Conservation (phyloP, 2,329 filamentous ascomycete species). For the Cladosporium sphaerospermum region DNA sequence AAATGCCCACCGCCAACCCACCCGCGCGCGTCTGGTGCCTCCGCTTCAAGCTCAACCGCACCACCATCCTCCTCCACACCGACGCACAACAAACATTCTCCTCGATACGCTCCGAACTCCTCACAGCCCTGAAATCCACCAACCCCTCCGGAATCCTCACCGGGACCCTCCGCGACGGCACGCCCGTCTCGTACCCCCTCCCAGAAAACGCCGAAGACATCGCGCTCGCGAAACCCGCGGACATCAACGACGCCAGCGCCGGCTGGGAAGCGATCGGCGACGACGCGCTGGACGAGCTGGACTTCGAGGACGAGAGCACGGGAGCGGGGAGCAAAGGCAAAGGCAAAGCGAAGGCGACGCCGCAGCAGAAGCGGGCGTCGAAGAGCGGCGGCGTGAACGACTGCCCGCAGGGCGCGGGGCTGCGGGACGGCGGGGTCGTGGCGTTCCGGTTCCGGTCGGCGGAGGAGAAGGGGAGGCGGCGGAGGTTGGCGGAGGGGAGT, state of each 20-base stretch:
- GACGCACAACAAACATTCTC: constrained; percentile 37
- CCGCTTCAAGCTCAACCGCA: constrained; percentile 42
- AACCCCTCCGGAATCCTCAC: constrained; percentile 31
- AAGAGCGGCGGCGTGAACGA: constrained; percentile 27
- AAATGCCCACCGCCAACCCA: constrained; percentile 5
- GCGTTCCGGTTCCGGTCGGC: constrained; percentile 29
- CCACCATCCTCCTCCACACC: constrained; percentile 42
- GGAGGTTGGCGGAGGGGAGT: constrained; percentile 16
- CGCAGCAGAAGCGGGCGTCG: constrained; percentile 23
- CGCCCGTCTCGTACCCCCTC: constrained; percentile 24
- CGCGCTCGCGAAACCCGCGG: constrained; percentile 35
- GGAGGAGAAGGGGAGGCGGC: constrained; percentile 15
- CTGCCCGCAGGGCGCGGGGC: constrained; percentile 32
- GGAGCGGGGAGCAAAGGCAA: constrained; percentile 34
- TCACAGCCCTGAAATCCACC: constrained; percentile 37
- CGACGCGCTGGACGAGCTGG: constrained; percentile 16
- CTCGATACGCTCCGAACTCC: constrained; percentile 37
- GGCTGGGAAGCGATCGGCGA: constrained; percentile 36
- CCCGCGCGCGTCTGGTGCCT: constrained; percentile 21
- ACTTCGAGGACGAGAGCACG: constrained; percentile 23
- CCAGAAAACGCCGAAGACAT: constrained; percentile 36
- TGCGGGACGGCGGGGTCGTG: constrained; percentile 29
- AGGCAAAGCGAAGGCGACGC: constrained; percentile 28
- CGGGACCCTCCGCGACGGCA: constrained; percentile 30
- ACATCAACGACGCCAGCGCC: constrained; percentile 34